These are phyloP conservation scores for Tetrapisispora arboricola DNA, from an alignment of 805 yeast species.

Conservation along the genomic window DNA sequence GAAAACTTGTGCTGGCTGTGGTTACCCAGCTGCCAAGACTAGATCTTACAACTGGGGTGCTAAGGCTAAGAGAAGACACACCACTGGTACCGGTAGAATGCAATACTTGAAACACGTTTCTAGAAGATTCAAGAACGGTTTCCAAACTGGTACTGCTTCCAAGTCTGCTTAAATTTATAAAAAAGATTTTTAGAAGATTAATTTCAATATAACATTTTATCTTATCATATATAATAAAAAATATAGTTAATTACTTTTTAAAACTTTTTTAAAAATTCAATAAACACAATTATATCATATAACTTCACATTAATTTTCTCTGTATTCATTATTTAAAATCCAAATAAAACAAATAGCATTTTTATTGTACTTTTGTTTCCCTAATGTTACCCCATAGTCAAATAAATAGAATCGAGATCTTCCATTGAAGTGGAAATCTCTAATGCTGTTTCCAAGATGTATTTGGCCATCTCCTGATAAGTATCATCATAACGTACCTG, in stretches of 20 bases:
- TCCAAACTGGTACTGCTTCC: constrained; percentile 70
- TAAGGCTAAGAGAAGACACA: constrained; percentile 99
- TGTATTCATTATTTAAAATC: neutral
- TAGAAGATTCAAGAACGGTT: constrained; percentile 98
- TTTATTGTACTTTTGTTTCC: too few species aligned
- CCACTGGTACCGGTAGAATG: constrained; percentile 99
- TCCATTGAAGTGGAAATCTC: constrained; percentile 54
- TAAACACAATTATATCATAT: constrained; percentile 2
- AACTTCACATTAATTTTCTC: neutral
- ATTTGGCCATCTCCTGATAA: constrained; percentile 54
- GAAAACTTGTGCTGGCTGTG: constrained; percentile 98
- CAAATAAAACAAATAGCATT: too few species aligned
- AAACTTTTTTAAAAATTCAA: constrained; percentile 2
- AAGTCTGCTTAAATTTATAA: constrained; percentile 45
- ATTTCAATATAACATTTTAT: constrained; percentile 5
- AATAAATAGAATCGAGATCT: constrained; percentile 66
- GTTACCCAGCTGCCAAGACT: constrained; percentile 98
- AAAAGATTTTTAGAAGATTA: constrained; percentile 2
- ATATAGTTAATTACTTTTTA: neutral
- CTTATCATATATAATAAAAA: constrained; percentile 5
- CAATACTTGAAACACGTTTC: constrained; percentile 92
- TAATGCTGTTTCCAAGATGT: constrained; percentile 41
- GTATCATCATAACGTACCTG: constrained; percentile 14
- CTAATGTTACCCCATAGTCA: constrained; percentile 47
- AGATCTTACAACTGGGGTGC: constrained; percentile 99